phyloP scores from a whole-genome alignment of 345 rosid species.

The Salix udensis region DNA sequence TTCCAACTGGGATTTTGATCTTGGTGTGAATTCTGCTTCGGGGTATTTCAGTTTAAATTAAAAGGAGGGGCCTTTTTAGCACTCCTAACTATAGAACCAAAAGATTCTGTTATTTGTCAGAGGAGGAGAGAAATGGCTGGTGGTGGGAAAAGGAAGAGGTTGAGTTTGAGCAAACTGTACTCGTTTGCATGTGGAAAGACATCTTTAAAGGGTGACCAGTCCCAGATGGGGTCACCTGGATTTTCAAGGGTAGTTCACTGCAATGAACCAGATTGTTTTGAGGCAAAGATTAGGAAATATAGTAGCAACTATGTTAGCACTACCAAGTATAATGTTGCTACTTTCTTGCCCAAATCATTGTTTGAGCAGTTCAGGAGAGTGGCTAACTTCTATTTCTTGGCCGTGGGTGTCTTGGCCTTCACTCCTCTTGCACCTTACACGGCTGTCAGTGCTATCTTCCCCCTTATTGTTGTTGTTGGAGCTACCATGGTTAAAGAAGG shows the following conservation, averaged over 20 bases:
- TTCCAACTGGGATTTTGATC: constrained; percentile 17
- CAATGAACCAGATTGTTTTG: constrained; percentile 66
- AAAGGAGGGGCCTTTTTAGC: constrained; percentile 7
- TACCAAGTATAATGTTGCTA: constrained; percentile 69
- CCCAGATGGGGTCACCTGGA: constrained; percentile 78
- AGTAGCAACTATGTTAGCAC: constrained; percentile 59
- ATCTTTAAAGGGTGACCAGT: constrained; percentile 60
- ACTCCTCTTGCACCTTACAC: constrained; percentile 72
- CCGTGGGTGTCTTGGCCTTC: constrained; percentile 66
- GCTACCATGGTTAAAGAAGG: constrained; percentile 89
- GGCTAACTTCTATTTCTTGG: constrained; percentile 83
- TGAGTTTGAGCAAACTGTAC: constrained; percentile 70
- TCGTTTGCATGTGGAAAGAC: constrained; percentile 55
- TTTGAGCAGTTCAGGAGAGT: constrained; percentile 97
- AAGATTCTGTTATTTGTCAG: neutral
- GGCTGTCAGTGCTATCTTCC: constrained; percentile 63
- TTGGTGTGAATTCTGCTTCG: neutral
- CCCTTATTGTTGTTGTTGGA: constrained; percentile 68
- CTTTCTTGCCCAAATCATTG: constrained; percentile 86
- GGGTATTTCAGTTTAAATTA: neutral
- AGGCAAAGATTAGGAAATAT: constrained; percentile 52
- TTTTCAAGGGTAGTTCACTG: constrained; percentile 77
- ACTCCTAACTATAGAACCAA: neutral
- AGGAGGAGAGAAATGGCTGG: constrained; percentile 41
- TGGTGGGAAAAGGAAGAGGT: constrained; percentile 47